Conservation (phyloP, 2,329 filamentous ascomycete genomes). For the Diaporthe aspalathi region DNA sequence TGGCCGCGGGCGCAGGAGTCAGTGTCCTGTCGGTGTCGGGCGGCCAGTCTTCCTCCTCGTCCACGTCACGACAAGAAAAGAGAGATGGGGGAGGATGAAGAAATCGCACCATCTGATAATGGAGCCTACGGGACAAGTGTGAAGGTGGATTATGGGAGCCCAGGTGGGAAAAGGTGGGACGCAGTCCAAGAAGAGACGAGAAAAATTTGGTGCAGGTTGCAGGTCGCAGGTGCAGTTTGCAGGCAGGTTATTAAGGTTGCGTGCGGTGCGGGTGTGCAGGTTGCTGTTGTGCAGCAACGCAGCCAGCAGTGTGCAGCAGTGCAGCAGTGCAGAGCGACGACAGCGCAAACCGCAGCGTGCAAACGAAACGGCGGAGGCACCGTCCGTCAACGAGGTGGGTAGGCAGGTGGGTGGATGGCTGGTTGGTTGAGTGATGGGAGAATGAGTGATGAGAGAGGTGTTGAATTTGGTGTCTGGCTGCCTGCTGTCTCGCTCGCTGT, state of each 20-base stretch:
- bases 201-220: constrained; percentile 29
- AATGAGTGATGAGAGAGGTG: background rate
- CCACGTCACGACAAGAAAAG: constrained; percentile 39
- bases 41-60: constrained; percentile 39
- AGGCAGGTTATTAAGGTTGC: background rate
- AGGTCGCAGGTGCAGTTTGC: background rate
- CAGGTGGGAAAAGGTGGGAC: constrained; percentile 30
- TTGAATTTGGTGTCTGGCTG: no score
- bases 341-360: background rate
- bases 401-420: background rate
- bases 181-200: constrained; percentile 33
- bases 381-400: no score
- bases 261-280: constrained; percentile 8
- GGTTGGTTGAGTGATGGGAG: no score
- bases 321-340: background rate
- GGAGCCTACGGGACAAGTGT: constrained; percentile 33
- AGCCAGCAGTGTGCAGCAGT: background rate
- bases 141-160: constrained; percentile 30
- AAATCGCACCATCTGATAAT: constrained; percentile 40
- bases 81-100: constrained; percentile 36
- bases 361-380: background rate
- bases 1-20: constrained; percentile 19
- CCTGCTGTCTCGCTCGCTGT: no score
- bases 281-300: background rate
- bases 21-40: constrained; percentile 33